Evolutionary conservation across 345 rosid genomes (phyloP), one percentile per base, ranked within the genome.

Genomic region (Balakata baccata): DNA sequence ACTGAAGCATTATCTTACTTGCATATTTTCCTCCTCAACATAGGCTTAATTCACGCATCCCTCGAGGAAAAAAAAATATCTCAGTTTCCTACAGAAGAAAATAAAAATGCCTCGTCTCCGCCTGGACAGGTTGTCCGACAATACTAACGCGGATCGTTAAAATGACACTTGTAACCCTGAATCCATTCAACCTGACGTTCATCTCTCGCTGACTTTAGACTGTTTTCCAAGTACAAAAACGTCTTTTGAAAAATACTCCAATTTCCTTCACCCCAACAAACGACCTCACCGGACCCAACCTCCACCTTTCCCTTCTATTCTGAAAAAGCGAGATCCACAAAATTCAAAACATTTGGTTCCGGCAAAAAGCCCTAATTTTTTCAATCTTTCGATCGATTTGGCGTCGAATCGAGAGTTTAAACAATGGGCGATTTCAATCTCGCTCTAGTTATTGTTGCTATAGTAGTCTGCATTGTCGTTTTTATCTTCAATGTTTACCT

Each of bases 361-460:
- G 22, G 22, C 37, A 64, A 6, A 34, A 68, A 65, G 46, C 63
- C 85, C 83, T 85, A 78, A 70, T 65, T 71, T 58, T 56, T 6
- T 50, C 14, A 67, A 64, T 65, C 50, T 69, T 78, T 69, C 56
- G 52, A 38, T 79, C 68, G 64, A 57, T 81, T 70, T 60, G 64
- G 79, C 52, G 74, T 80, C 81, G 69, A 82, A 68, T 78, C 83
- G 75, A 63, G 79, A 75, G 70, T 72, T 18, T 18, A 59, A 80
- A 57, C 81, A 69, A 95, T 95, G 99, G 93, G 98, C 86, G 99
- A 95, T 88, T 95, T 95, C 78, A 95, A 95, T 80, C 97, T 95
- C 89, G 98, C 99, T 83, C 89, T 95, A 83, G 91, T 95, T 80
- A 90, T 95, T 79, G 97, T 95, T 61, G 99, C 99, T 67, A 81